Base-by-base conservation (phyloP, 2,329 filamentous ascomycete genomes). In the Akanthomyces uredinophilus region DNA sequence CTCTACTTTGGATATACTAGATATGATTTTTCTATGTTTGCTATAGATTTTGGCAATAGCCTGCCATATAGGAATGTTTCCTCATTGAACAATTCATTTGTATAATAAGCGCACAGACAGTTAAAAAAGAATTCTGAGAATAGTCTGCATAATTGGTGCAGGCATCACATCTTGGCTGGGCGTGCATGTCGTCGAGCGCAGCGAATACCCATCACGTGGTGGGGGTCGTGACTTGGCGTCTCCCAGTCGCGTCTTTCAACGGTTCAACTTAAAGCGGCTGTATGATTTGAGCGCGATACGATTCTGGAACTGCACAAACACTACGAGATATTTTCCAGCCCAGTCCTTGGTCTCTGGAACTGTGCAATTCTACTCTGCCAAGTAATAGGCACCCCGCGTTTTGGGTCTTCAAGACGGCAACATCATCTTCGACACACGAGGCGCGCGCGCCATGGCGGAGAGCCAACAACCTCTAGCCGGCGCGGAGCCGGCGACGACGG, bases 1-100 rank as follows among this genome's bases (percentile, higher is more conserved):
- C 56, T 51, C 46, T 59, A 59, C 56, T 59, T 59, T 51, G 56
- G 46, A 43, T 59, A 51, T 22, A 56, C 8, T 55, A 27, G 27
- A 35, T 20, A 11, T 16, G 18, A 18, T 44, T n/a, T 49, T 44
- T 13, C 27, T 29, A 41, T 24, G 54, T 29, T 29, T 11, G 8
- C 5, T n/a, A 22, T 14, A 13, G 16, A 24, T 11, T 2, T 22
- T 11, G 20, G 22, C 32, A 20, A 8, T 22, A 46, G 2, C 22
- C 22, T 37, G 13, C 13, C 43, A 46, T 46, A 20, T 20, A 27
- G 24, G 14, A 47, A 47, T 16, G 16, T 14, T 46, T 20, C n/a
- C 20, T 46, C 5, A 46, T 18, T 43, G 3, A 2, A 43, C 3
- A 3, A 10, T 11, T 37, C 11, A 37, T 37, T 37, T 37, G 13